A percentile compares a stretch with the other conserved stretches of the same genome.
phyloP scores from a whole-genome alignment of 2,329 filamentous ascomycete genomes.

The Aspergillus caelatus region DNA sequence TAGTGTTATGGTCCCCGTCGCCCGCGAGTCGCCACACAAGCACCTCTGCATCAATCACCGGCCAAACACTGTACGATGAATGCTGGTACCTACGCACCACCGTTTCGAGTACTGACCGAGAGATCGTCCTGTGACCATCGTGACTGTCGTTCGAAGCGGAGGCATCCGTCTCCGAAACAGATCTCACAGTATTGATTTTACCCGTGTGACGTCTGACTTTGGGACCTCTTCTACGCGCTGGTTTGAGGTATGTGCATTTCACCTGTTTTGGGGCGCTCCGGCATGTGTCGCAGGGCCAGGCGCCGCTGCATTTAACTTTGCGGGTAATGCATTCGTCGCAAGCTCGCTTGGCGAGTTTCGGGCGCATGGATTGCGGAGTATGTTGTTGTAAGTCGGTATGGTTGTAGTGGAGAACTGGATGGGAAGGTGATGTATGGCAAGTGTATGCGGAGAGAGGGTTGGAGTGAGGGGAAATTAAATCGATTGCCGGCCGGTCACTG shows the following conservation, averaged over 20 bases:
- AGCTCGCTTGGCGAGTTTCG: conserved; percentile 29
- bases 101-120: conserved; percentile 14
- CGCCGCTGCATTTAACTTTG: conserved; percentile 34
- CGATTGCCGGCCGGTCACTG: background rate
- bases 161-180: background rate
- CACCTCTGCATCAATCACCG: conserved; percentile 26
- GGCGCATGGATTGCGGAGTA: conserved; percentile 12
- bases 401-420: background rate
- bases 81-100: conserved; percentile 28
- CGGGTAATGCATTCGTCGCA: conserved; percentile 34
- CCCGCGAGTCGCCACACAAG: conserved; percentile 20
- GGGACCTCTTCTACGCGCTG: conserved; percentile 30
- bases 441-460: background rate
- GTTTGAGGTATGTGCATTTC: conserved; percentile 31
- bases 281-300: conserved; percentile 33
- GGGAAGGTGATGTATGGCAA: background rate
- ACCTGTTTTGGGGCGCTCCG: conserved; percentile 21
- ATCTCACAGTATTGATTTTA: background rate
- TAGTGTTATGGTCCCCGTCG: background rate
- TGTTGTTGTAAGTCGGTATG: background rate
- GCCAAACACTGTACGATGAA: conserved; percentile 34
- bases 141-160: background rate
- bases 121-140: conserved; percentile 8
- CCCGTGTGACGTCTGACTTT: conserved; percentile 22
- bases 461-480: background rate